These are phyloP conservation scores for Rachicladosporium sp. DNA, from an alignment of 2,329 filamentous ascomycete species.

Conservation along the genomic window DNA sequence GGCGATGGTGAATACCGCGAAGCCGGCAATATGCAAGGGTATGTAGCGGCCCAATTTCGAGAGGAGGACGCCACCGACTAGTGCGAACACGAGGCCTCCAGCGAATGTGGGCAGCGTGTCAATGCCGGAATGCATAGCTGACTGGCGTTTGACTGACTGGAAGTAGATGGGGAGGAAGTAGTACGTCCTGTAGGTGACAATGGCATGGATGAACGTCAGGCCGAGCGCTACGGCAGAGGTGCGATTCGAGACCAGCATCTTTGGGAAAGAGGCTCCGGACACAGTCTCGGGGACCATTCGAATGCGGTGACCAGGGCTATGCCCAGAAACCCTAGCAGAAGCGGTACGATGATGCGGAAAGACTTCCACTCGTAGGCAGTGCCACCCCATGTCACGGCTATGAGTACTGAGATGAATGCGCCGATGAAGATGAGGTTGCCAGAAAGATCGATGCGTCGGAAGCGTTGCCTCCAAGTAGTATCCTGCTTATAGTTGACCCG, in stretches of 20 bases:
- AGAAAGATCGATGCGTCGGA: conserved; percentile 30
- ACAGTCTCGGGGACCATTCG: conserved; percentile 3
- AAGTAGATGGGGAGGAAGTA: conserved; percentile 33
- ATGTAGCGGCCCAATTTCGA: conserved; percentile 19
- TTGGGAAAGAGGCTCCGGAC: conserved; percentile 3
- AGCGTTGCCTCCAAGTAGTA: conserved; percentile 3
- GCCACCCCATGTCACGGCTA: conserved; percentile 35
- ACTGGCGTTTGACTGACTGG: conserved; percentile 28
- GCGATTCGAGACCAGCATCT: conserved; percentile 32
- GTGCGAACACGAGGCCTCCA: conserved; percentile 5
- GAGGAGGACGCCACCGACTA: conserved; percentile 15
- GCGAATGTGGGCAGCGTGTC: conserved; percentile 26
- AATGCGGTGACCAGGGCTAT: conserved; percentile 15
- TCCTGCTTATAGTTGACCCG: conserved; percentile 24
- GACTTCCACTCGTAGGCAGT: conserved; percentile 32
- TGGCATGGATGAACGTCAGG: conserved; percentile 27
- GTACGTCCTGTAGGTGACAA: conserved; percentile 22
- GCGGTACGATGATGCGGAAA: conserved; percentile 28
- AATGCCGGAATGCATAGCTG: conserved; percentile 27
- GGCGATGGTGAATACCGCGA: conserved; percentile 24
- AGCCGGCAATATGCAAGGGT: conserved; percentile 16
- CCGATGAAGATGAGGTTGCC: conserved; percentile 34
- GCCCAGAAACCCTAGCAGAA: conserved; percentile 33
- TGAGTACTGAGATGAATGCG: conserved; percentile 29
- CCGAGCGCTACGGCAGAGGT: conserved; percentile 24